phyloP scores from a whole-genome alignment of 768 basidiomycete genomes.

The Lentinula aciculospora region DNA sequence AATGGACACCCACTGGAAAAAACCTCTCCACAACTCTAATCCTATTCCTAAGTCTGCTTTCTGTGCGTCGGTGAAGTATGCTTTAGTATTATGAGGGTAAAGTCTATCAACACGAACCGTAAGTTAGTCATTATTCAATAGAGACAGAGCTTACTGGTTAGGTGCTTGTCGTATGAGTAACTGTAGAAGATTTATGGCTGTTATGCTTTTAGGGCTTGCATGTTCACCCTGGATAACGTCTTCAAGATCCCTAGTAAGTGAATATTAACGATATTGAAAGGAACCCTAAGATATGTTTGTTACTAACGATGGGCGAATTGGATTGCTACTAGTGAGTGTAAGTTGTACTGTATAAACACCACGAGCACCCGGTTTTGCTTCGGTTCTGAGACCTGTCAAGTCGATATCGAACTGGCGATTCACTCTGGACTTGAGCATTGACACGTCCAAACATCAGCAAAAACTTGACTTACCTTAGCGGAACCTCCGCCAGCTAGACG shows the following conservation, averaged over 20 bases:
- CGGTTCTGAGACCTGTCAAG: no score
- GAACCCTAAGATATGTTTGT: background rate
- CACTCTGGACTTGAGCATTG: background rate
- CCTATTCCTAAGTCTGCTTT: conserved; percentile 15
- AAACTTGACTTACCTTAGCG: conserved; percentile 19
- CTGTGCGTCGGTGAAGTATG: conserved; percentile 38
- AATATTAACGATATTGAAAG: background rate
- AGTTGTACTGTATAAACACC: conserved; percentile 25
- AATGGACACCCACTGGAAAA: conserved; percentile 33
- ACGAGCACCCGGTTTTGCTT: conserved; percentile 7
- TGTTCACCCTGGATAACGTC: background rate
- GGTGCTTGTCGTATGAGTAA: conserved; percentile 42
- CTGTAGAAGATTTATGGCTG: conserved; percentile 42
- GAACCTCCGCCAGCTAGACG: conserved; percentile 20
- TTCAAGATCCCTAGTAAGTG: background rate
- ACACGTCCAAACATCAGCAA: background rate
- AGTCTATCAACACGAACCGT: conserved; percentile 19
- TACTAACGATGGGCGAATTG: conserved; percentile 27
- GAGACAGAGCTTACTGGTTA: conserved; percentile 29
- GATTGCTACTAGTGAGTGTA: conserved; percentile 29
- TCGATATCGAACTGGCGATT: background rate
- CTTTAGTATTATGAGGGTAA: conserved; percentile 37
- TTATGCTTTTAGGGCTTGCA: background rate
- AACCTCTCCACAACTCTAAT: conserved; percentile 42
- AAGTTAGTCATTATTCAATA: background rate